These are phyloP conservation scores for Hypoxylon sp. DNA, from an alignment of 2,329 filamentous ascomycete genomes.

Conservation along the genomic window DNA sequence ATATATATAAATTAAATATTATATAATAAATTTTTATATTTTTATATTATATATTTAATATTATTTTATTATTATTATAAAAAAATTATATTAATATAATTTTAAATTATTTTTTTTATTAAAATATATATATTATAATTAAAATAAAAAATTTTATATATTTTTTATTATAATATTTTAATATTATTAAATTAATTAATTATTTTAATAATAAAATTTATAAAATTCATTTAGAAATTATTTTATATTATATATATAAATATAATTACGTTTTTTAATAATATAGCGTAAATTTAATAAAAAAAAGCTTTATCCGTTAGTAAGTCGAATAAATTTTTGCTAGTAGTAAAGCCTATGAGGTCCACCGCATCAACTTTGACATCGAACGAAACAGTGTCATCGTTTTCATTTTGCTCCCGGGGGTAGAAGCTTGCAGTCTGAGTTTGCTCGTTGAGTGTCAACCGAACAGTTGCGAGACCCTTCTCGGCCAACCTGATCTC, in stretches of 20 bases:
- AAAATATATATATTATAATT: too few relatives aligned
- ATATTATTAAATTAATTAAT: too few relatives aligned
- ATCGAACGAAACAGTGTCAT: not conserved
- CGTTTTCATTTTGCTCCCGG: not conserved
- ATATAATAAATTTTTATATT: too few relatives aligned
- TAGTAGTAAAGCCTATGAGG: not conserved
- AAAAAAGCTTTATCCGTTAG: not conserved
- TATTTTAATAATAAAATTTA: not conserved
- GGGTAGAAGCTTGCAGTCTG: not conserved
- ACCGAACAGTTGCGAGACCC: not conserved
- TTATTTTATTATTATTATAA: too few relatives aligned
- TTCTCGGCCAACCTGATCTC: not conserved
- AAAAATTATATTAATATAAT: too few relatives aligned
- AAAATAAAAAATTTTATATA: too few relatives aligned
- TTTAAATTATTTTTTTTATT: too few relatives aligned
- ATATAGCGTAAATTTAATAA: not conserved
- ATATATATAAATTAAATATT: too few relatives aligned
- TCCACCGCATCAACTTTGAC: not conserved
- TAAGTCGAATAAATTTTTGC: not conserved
- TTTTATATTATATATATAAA: not conserved
- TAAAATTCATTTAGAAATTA: too few relatives aligned
- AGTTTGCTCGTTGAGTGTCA: not conserved
- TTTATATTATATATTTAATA: too few relatives aligned
- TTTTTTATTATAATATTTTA: too few relatives aligned
- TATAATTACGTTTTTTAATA: not conserved